Evolutionary conservation across 768 basidiomycete genomes (phyloP).

Genomic region (Leccinum uliginosum): DNA sequence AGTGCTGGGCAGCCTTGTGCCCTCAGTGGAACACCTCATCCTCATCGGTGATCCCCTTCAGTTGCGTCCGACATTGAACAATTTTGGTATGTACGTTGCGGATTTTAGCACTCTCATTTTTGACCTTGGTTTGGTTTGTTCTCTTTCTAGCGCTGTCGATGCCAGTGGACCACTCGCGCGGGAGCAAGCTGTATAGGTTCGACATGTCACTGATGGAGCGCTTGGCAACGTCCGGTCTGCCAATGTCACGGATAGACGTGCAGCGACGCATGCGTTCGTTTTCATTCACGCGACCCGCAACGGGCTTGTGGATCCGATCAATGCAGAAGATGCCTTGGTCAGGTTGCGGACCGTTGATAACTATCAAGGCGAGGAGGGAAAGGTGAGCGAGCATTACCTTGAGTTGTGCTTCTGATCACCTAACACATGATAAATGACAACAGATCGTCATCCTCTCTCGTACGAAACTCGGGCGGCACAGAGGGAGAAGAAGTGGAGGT

Average conservation of each 20-base stretch:
- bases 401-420: neutral
- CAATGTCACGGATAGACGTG: constrained; percentile 67
- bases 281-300: too few species aligned
- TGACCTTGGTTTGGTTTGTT: neutral
- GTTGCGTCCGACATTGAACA: constrained; percentile 63
- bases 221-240: constrained; percentile 48
- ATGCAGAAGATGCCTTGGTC: constrained; percentile 34
- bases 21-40: constrained; percentile 67
- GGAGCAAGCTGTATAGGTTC: constrained; percentile 55
- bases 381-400: constrained; percentile 28
- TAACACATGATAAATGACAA: neutral
- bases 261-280: constrained; percentile 64
- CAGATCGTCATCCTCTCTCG: constrained; percentile 73
- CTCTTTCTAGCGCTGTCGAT: constrained; percentile 52
- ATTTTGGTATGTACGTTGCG: constrained; percentile 41
- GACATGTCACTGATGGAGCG: constrained; percentile 78
- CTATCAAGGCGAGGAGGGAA: constrained; percentile 73
- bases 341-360: constrained; percentile 72
- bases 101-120: too few species aligned
- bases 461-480: constrained; percentile 60
- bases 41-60: constrained; percentile 76
- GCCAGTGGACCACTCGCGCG: constrained; percentile 57
- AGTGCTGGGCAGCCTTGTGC: constrained; percentile 56
- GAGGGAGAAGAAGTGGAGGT: constrained; percentile 30
- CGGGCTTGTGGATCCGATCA: neutral